Conservation (phyloP, 2,329 filamentous ascomycete genomes). For the Aspergillus ustus region DNA sequence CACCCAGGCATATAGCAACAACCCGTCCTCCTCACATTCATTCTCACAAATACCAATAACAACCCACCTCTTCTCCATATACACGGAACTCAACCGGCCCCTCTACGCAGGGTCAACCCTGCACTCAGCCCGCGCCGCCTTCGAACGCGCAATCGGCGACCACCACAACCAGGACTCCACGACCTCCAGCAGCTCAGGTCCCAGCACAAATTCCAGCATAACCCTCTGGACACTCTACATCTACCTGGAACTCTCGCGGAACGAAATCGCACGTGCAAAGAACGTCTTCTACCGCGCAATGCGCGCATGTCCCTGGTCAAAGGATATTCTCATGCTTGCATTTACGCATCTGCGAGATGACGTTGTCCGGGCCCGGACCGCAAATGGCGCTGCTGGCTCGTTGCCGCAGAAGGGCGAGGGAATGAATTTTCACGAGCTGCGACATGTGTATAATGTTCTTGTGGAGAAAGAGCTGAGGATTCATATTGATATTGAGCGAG, state of each 20-base stretch:
- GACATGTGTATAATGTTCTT: conserved; percentile 59
- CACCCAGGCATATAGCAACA: not conserved
- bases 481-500: conserved; percentile 58
- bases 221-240: conserved; percentile 59
- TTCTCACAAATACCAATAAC: conserved; percentile 46
- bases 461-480: conserved; percentile 66
- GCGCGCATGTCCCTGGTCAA: conserved; percentile 65
- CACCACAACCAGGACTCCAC: conserved; percentile 27
- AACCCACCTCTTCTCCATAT: conserved; percentile 60
- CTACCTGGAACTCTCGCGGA: conserved; percentile 51
- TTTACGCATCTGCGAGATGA: conserved; percentile 52
- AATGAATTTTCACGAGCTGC: conserved; percentile 55
- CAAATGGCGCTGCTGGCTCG: not conserved
- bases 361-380: conserved; percentile 8
- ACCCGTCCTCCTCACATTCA: conserved; percentile 38
- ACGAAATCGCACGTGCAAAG: conserved; percentile 49
- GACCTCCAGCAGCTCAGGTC: conserved; percentile 3
- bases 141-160: conserved; percentile 56
- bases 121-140: conserved; percentile 59
- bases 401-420: conserved; percentile 22
- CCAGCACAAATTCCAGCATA: conserved; percentile 44
- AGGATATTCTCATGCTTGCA: conserved; percentile 62
- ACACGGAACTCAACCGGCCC: conserved; percentile 56
- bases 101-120: conserved; percentile 51
- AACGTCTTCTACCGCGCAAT: conserved; percentile 61